Evolutionary conservation across 768 basidiomycete species (phyloP), one percentile per base, ranked within the genome.

Genomic region (Trametes gibbosa): DNA sequence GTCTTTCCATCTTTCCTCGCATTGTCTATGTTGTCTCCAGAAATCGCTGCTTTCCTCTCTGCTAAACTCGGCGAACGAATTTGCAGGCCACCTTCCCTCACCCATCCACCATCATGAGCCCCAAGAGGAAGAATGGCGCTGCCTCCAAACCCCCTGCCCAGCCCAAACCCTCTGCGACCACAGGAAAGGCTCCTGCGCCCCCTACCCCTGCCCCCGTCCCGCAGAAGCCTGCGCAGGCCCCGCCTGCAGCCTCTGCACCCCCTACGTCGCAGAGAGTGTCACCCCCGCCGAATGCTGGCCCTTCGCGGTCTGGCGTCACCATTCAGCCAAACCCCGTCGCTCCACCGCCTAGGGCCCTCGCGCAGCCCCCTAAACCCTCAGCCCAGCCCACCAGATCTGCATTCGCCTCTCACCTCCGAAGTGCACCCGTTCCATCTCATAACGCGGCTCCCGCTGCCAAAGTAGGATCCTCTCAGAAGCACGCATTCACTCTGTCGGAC

Each of bases 21-120:
- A 58, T 52, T 57, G 35, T 62, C 61, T 62, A 62, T 62, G 61
- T 57, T 57, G 61, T 46, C 60, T 34, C 27, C 45, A 56, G 54
- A 56, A 56, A 56, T 62, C 50, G 32, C 60, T 62, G 56, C 61
- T 49, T 49, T 57, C 50, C 32, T 41, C 39, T 52, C 60, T 53
- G 55, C 55, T 52, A 40, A 47, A 39, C 60, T 52, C 54, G 60
- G 55, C 39, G 55, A 56, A 52, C 55, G 56, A 57, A 23, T 58
- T 35, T 56, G 47, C 57, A 59, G 62, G 49, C 57, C 42, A 54
- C 14, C 43, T 24, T 16, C 57, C 12, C 51, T 21, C 32, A 29
- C 52, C 13, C 52, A 17, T 25, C 35, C 35, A 29, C 61, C 61
- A 58, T 55, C 62, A 58, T 58, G 56, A 63, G 53, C 57, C 53